Conservation (phyloP, 1,284 basidiomycete species). For the Malassezia restricta region DNA sequence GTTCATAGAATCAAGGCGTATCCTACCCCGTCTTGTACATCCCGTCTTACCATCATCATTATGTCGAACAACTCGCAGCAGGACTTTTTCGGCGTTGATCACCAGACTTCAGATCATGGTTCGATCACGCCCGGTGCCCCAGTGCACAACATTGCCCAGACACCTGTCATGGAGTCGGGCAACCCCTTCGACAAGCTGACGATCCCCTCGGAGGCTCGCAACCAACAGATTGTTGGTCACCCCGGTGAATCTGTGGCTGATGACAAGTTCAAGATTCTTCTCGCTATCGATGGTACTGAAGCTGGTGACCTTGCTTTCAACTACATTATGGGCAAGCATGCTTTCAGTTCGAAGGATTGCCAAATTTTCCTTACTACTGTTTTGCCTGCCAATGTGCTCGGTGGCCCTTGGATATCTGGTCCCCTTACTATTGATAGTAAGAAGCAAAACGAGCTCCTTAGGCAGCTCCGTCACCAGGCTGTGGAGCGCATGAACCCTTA, state of each 20-base stretch:
- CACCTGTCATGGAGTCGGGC: conserved; percentile 34
- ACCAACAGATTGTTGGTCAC: conserved; percentile 39
- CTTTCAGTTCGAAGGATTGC: conserved; percentile 18
- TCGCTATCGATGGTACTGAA: conserved; percentile 41
- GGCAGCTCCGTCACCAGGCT: conserved; percentile 31
- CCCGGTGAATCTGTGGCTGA: conserved; percentile 21
- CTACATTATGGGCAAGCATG: conserved; percentile 30
- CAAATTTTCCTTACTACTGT: conserved; percentile 39
- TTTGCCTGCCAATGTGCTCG: conserved; percentile 34
- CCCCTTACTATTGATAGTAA: conserved; percentile 38
- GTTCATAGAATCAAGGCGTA: no score
- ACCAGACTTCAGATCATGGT: conserved; percentile 12
- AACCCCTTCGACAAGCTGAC: conserved; percentile 37
- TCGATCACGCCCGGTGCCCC: conserved; percentile 9
- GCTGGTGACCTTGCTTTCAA: conserved; percentile 39
- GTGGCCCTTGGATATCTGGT: conserved; percentile 38
- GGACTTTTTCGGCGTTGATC: conserved; percentile 10
- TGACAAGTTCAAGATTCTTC: conserved; percentile 26
- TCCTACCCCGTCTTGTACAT: no score
- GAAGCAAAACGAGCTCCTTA: conserved; percentile 38
- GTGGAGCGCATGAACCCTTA: conserved; percentile 38
- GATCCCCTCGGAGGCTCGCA: conserved; percentile 33
- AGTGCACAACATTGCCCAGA: conserved; percentile 32
- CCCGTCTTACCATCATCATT: no score
- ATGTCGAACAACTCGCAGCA: background rate